Evolutionary conservation across 495 filamentous ascomycete species (phyloP).

Genomic region (Gamarada debralockiae): DNA sequence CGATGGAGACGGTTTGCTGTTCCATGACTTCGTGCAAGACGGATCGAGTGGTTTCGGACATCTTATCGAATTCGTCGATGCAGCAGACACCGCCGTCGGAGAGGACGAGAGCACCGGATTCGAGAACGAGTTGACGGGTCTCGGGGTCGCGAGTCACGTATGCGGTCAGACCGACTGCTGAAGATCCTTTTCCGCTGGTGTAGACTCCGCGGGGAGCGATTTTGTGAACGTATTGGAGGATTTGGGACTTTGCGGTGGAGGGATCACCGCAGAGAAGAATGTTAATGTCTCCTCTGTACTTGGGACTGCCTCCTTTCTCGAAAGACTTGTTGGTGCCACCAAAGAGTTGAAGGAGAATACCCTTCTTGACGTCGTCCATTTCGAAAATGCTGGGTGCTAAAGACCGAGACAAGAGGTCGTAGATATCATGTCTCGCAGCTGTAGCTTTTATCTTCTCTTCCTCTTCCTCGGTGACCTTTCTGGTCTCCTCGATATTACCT

Average conservation of each 20-base stretch:
- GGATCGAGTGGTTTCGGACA: constrained; percentile 92
- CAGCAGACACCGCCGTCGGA: constrained; percentile 97
- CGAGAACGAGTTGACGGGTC: constrained; percentile 90
- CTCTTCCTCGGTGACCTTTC: constrained; percentile 86
- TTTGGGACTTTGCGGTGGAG: constrained; percentile 92
- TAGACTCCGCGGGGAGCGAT: constrained; percentile 97
- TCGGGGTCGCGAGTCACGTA: constrained; percentile 96
- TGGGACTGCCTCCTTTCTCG: constrained; percentile 91
- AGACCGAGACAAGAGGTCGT: constrained; percentile 88
- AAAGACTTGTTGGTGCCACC: constrained; percentile 99
- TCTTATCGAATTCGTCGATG: constrained; percentile 99
- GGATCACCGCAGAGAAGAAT: constrained; percentile 95
- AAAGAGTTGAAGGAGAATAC: constrained; percentile 92
- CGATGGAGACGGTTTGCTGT: constrained; percentile 97
- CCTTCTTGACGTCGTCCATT: constrained; percentile 98
- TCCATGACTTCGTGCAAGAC: constrained; percentile 99
- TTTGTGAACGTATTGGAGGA: constrained; percentile 92
- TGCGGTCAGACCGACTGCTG: constrained; percentile 95
- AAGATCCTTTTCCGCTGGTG: constrained; percentile 95
- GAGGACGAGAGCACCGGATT: constrained; percentile 91
- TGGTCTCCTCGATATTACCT: constrained; percentile 71
- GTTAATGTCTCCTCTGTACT: constrained; percentile 96
- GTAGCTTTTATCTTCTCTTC: constrained; percentile 84
- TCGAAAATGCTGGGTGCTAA: constrained; percentile 95
- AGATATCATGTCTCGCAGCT: constrained; percentile 79